A percentile compares a stretch with the other conserved stretches of the same genome.
Evolutionary conservation across 73 alveolate species (phyloP).

Genomic region (Paramecium pentaurelia): DNA sequence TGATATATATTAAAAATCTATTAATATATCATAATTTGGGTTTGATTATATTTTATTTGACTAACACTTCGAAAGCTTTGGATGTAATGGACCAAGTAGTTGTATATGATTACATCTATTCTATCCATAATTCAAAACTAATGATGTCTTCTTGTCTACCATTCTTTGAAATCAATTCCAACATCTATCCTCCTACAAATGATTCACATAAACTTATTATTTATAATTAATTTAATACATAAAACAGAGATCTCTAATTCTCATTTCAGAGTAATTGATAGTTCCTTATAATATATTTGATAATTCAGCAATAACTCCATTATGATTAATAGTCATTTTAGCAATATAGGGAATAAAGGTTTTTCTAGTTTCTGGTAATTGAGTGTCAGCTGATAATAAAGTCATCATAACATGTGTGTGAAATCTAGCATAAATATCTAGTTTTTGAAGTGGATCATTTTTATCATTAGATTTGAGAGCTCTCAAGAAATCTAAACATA

Average conservation of each 20-base stretch:
- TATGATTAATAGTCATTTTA: background rate
- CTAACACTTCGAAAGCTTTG: background rate
- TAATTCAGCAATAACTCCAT: slow-evolving; percentile 30
- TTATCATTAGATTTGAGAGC: slow-evolving; percentile 52
- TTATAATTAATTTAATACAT: background rate
- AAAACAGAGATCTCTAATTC: slow-evolving; percentile 21
- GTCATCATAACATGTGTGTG: slow-evolving; percentile 14
- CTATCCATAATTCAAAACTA: slow-evolving; percentile 13
- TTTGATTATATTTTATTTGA: background rate
- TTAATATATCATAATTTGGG: background rate
- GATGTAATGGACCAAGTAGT: background rate
- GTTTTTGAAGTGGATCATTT: background rate
- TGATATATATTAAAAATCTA: background rate
- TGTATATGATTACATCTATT: background rate
- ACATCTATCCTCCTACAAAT: background rate
- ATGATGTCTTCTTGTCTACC: slow-evolving; percentile 10
- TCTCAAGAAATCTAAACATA: slow-evolving; percentile 78
- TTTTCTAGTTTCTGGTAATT: slow-evolving; percentile 22
- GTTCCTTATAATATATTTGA: background rate
- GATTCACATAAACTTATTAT: background rate
- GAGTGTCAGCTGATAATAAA: background rate
- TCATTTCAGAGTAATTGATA: background rate
- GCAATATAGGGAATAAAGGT: background rate
- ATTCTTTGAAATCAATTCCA: background rate
- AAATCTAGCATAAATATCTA: slow-evolving; percentile 4